Conservation (phyloP, 768 basidiomycete genomes). For the Suillus weaverae region DNA sequence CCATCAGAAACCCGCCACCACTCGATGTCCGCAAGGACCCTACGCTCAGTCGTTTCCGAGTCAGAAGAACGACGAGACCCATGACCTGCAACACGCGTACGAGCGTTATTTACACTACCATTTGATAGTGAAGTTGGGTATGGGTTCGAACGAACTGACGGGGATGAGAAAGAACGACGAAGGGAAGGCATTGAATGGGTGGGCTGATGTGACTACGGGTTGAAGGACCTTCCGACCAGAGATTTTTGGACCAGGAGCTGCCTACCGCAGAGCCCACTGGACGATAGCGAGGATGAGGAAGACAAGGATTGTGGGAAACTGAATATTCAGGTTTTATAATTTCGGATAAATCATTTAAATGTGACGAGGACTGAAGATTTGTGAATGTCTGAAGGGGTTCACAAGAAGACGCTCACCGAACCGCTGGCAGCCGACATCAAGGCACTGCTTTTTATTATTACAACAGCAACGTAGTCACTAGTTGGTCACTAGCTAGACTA, state of each 20-base stretch:
- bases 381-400: constrained; percentile 10
- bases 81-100: constrained; percentile 38
- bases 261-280: constrained; percentile 49
- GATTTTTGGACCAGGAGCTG: constrained; percentile 41
- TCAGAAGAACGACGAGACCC: constrained; percentile 61
- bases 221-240: constrained; percentile 19
- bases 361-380: constrained; percentile 13
- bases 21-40: constrained; percentile 83
- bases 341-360: constrained; percentile 25
- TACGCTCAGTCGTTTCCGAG: constrained; percentile 61
- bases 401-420: not conserved
- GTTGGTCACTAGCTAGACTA: no score
- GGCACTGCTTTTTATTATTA: not conserved
- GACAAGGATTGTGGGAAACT: constrained; percentile 36
- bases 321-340: constrained; percentile 45
- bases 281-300: constrained; percentile 31
- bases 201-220: not conserved
- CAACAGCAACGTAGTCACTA: not conserved
- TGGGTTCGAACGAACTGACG: constrained; percentile 67
- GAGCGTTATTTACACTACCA: constrained; percentile 32
- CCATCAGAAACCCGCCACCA: constrained; percentile 83
- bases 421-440: constrained; percentile 11
- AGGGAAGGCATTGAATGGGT: constrained; percentile 63
- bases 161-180: constrained; percentile 73
- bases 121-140: constrained; percentile 51